Percentiles rank a stretch among this genome's conserved stretches.
Evolutionary conservation across 805 yeast genomes (phyloP).

Genomic region (Monosporozyma solicola): DNA sequence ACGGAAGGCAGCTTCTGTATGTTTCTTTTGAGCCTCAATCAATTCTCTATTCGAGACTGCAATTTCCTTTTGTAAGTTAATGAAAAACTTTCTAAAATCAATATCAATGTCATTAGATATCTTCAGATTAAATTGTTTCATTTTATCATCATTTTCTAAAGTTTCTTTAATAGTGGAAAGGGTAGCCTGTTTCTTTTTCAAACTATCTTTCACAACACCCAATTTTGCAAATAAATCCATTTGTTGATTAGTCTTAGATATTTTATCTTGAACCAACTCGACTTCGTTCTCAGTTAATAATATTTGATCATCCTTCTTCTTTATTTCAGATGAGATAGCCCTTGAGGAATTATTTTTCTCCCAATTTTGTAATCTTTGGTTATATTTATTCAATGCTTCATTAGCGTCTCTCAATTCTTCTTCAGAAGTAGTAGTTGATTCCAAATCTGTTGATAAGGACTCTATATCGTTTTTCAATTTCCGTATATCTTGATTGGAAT

Average conservation of each 20-base stretch:
- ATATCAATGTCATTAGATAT: constrained; percentile 12
- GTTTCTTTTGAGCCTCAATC: constrained; percentile 8
- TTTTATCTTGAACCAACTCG: constrained; percentile 44
- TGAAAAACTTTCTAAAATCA: constrained; percentile 13
- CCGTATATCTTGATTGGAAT: constrained; percentile 37
- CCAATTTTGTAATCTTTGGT: constrained; percentile 27
- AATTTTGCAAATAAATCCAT: constrained; percentile 51
- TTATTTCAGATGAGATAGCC: constrained; percentile 30
- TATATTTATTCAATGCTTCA: constrained; percentile 34
- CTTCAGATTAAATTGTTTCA: constrained; percentile 8
- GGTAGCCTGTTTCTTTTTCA: constrained; percentile 12
- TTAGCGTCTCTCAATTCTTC: constrained; percentile 40
- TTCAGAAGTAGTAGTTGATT: constrained; percentile 34
- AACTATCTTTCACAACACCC: constrained; percentile 27
- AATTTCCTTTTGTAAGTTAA: constrained; percentile 16
- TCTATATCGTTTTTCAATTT: constrained; percentile 31
- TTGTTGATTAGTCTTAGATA: constrained; percentile 45
- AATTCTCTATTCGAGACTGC: constrained; percentile 9
- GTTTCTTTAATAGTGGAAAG: constrained; percentile 5
- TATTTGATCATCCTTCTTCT: constrained; percentile 32
- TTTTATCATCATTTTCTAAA: constrained; percentile 6
- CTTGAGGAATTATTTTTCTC: constrained; percentile 26
- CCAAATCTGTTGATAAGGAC: constrained; percentile 33
- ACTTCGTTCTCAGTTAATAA: constrained; percentile 34
- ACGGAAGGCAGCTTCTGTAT: constrained; percentile 12